phyloP scores from a whole-genome alignment of 345 rosid genomes.

The Gossypium bickii region DNA sequence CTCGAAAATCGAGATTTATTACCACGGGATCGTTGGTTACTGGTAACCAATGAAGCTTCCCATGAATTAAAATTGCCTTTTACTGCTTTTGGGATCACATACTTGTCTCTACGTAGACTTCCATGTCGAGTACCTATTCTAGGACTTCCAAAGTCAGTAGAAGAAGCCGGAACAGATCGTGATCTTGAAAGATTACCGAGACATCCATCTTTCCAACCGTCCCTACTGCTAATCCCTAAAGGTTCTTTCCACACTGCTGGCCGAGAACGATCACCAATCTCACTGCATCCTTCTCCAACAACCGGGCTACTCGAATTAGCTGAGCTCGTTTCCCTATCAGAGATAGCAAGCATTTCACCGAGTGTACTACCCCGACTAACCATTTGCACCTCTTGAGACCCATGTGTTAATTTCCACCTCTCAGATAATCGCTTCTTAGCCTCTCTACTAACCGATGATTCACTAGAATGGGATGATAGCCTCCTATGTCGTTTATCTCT shows the following conservation, averaged over 20 bases:
- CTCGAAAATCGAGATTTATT: slow-evolving; percentile 26
- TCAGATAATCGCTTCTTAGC: slow-evolving; percentile 89
- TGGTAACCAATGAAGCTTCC: slow-evolving; percentile 34
- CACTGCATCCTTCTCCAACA: slow-evolving; percentile 29
- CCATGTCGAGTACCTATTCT: slow-evolving; percentile 34
- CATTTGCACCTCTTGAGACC: slow-evolving; percentile 48
- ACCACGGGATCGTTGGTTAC: slow-evolving; percentile 37
- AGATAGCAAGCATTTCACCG: slow-evolving; percentile 87
- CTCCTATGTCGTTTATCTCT: slow-evolving; percentile 37
- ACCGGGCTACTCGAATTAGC: slow-evolving; percentile 30
- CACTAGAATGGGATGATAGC: slow-evolving; percentile 44
- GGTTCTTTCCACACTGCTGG: slow-evolving; percentile 46
- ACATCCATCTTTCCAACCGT: slow-evolving; percentile 83
- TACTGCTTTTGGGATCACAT: slow-evolving; percentile 41
- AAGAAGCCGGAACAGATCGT: slow-evolving; percentile 66
- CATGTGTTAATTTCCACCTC: slow-evolving; percentile 88
- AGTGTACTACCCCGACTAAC: slow-evolving; percentile 65
- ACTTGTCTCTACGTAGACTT: slow-evolving; percentile 39
- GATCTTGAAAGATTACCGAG: slow-evolving; percentile 51
- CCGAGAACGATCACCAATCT: slow-evolving; percentile 22
- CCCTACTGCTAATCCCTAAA: slow-evolving; percentile 90
- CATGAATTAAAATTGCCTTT: slow-evolving; percentile 36
- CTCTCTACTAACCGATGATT: slow-evolving; percentile 77
- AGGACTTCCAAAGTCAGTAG: slow-evolving; percentile 39
- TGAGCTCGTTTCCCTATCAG: slow-evolving; percentile 49